phyloP scores from a whole-genome alignment of 1,284 basidiomycete species.

The Amylostereum chailletii region DNA sequence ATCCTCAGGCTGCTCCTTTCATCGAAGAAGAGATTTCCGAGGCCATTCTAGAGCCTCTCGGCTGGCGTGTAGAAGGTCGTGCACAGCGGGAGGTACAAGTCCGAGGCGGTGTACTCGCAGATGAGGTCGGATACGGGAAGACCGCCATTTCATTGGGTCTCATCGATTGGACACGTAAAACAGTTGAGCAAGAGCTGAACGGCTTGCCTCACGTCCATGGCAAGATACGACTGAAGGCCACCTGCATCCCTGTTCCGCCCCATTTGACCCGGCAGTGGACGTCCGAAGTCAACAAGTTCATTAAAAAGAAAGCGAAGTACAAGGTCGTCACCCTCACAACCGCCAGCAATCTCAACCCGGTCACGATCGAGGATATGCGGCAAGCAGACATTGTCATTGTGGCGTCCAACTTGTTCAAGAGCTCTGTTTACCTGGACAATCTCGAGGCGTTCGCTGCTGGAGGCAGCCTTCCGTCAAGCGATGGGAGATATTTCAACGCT shows the following conservation, averaged over 20 bases:
- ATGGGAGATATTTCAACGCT: conserved; percentile 85
- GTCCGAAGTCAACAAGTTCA: conserved; percentile 81
- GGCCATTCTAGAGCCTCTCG: conserved; percentile 75
- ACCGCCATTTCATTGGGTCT: conserved; percentile 91
- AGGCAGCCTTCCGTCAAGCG: conserved; percentile 54
- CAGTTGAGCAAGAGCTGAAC: conserved; percentile 48
- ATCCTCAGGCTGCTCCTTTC: conserved; percentile 59
- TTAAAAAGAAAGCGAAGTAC: conserved; percentile 41
- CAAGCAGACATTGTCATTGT: conserved; percentile 86
- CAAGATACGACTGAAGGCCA: conserved; percentile 71
- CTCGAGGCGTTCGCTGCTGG: conserved; percentile 63
- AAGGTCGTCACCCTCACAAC: conserved; percentile 67
- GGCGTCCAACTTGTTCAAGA: conserved; percentile 81
- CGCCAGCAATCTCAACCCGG: conserved; percentile 63
- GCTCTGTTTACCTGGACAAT: conserved; percentile 69
- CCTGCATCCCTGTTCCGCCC: conserved; percentile 82
- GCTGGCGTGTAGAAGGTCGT: conserved; percentile 90
- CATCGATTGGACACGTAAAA: conserved; percentile 60
- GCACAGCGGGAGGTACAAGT: conserved; percentile 72
- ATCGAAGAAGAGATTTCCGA: conserved; percentile 93
- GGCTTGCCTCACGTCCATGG: conserved; percentile 48
- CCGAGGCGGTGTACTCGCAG: conserved; percentile 88
- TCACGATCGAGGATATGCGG: conserved; percentile 70
- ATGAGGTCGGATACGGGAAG: conserved; percentile 95
- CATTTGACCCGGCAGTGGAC: conserved; percentile 89